Evolutionary conservation across 805 yeast genomes (phyloP), one percentile per base, ranked within the genome.

Genomic region (Ogataea kodamae): DNA sequence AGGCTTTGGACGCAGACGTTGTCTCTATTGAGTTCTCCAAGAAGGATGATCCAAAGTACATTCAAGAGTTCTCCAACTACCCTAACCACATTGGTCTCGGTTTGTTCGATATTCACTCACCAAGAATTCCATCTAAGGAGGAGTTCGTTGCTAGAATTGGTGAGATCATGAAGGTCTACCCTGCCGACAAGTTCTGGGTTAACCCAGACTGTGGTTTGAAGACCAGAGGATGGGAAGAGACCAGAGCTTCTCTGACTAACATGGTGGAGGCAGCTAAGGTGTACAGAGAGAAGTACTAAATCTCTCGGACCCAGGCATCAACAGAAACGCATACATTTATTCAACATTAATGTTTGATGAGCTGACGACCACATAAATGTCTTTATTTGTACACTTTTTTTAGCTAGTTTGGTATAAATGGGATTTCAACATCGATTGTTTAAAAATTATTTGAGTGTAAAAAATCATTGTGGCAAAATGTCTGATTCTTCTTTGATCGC

Each of bases 181-280:
- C 97, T 66, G 94, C 92, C 64, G 86, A 85, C 68, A 90, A 89
- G 71, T 85, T 92, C 80, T 92, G 98, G 98, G 95, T 92, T 65
- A 92, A 92, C 94, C 98, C 98, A 62, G 98, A 92, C 76, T 92
- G 98, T 81, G 98, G 98, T 80, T 81, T 92, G 70, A 92, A 92
- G 85, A 92, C 98, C 68, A 89, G 98, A 82, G 96, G 95, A 57
- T 92, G 98, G 98, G 87, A 84, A 57, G 98, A 92, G 79, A 86
- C 90, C 58, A 87, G 72, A 65, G 88, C 81, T 62, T 87, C 95
- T 60, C 81, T 92, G 70, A 85, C 95, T 68, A 85, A 92, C 74
- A 92, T 92, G 98, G 97, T 92, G 65, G 92, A 84, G 54, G 97
- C 98, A 62, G 97, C 97, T 62, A 90, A 92, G 78, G 78, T 76